Percentiles rank a stretch among this genome's conserved stretches.
Evolutionary conservation across 129 eudicot genomes (phyloP).

Genomic region (Solidago caesia): DNA sequence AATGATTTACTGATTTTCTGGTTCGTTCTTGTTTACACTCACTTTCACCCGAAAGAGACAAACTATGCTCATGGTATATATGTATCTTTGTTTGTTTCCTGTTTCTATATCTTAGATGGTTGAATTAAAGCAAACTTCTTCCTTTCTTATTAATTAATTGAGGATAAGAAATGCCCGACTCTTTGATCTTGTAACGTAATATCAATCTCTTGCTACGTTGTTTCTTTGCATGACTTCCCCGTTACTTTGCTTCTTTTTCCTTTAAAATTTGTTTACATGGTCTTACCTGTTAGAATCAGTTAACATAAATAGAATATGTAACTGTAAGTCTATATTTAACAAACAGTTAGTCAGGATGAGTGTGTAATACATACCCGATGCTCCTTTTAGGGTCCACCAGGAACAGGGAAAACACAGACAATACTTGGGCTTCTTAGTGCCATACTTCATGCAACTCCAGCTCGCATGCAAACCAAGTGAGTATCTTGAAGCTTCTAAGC

Average conservation of each 20-base stretch:
- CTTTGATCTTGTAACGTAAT: no score
- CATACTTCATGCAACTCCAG: constrained; percentile 87
- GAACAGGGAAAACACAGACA: constrained; percentile 98
- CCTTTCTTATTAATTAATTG: no score
- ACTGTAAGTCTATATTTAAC: not conserved
- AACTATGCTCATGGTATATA: not conserved
- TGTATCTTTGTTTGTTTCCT: no score
- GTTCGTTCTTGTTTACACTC: not conserved
- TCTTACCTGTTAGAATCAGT: no score
- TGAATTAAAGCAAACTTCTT: no score
- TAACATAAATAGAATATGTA: not conserved
- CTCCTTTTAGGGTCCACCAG: constrained; percentile 85
- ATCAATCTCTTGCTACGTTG: no score
- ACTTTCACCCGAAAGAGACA: constrained; percentile 9
- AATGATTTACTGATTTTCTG: constrained; percentile 13
- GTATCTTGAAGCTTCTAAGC: constrained; percentile 25
- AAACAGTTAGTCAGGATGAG: not conserved
- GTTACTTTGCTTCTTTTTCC: not conserved
- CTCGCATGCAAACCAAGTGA: constrained; percentile 75
- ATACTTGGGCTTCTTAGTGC: constrained; percentile 97
- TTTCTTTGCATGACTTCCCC: no score
- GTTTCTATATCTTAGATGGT: no score
- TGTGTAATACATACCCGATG: constrained; percentile 14
- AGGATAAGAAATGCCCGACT: no score
- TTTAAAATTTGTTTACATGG: constrained; percentile 3